Percentiles rank a stretch among this genome's conserved stretches.
These are phyloP conservation scores for Seiridium unicorne DNA, from an alignment of 2,329 filamentous ascomycete species.

Conservation along the genomic window DNA sequence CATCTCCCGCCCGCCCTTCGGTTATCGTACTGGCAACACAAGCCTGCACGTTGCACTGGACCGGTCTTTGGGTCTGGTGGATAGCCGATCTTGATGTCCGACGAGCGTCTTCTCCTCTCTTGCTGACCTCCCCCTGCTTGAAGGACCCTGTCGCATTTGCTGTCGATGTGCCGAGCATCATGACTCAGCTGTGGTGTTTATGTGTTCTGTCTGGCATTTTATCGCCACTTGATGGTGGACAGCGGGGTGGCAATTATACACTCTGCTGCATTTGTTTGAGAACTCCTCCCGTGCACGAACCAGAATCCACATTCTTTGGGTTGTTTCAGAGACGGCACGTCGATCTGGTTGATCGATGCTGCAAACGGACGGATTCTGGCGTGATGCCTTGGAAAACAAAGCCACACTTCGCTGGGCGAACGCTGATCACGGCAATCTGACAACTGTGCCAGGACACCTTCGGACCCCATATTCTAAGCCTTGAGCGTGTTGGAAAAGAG, in stretches of 20 bases:
- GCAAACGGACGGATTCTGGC: background rate
- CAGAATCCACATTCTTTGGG: background rate
- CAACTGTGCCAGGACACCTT: background rate
- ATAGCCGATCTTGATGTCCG: slow-evolving; percentile 1
- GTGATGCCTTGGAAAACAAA: background rate
- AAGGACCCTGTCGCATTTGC: background rate
- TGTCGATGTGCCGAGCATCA: background rate
- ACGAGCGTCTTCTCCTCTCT: background rate
- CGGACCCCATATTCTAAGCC: background rate
- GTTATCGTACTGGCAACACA: background rate
- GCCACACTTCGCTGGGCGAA: background rate
- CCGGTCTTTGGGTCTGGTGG: background rate
- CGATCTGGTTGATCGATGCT: slow-evolving; percentile 4
- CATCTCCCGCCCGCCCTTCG: background rate
- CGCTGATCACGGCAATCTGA: background rate
- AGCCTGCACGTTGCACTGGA: background rate
- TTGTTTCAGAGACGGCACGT: background rate
- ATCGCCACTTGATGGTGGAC: too few species aligned
- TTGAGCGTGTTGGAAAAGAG: background rate
- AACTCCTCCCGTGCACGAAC: background rate
- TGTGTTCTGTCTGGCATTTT: too few species aligned
- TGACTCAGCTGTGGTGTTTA: too few species aligned
- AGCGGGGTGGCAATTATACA: too few species aligned
- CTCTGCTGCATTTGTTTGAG: background rate
- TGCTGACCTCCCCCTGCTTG: background rate